Evolutionary conservation across 768 basidiomycete species (phyloP).

Genomic region (Rubroboletus pulcherrimus): DNA sequence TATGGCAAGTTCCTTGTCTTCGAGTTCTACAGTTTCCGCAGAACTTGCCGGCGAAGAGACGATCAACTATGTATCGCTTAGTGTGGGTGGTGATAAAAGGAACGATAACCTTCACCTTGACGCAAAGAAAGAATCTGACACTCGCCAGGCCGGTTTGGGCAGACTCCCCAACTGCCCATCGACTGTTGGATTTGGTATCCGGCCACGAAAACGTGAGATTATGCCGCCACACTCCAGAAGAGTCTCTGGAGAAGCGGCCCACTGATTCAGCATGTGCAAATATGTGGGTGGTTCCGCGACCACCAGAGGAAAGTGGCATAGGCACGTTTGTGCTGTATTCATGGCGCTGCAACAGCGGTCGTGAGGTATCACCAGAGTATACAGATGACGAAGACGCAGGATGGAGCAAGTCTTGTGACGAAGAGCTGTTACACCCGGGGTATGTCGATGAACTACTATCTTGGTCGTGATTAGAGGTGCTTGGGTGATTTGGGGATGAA

Average conservation of each 20-base stretch:
- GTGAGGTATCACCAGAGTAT: constrained; percentile 25
- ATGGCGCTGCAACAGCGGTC: constrained; percentile 22
- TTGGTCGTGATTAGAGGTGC: constrained; percentile 28
- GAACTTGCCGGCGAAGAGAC: constrained; percentile 43
- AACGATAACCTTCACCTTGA: constrained; percentile 50
- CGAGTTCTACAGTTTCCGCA: constrained; percentile 64
- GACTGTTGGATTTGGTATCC: constrained; percentile 57
- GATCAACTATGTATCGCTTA: constrained; percentile 38
- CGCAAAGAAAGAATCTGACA: constrained; percentile 65
- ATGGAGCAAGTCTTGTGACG: constrained; percentile 19
- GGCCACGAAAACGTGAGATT: constrained; percentile 74
- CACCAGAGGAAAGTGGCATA: constrained; percentile 6
- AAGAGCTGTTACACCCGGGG: constrained; percentile 9
- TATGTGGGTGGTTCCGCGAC: constrained; percentile 42
- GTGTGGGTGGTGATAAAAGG: constrained; percentile 5
- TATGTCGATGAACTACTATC: constrained; percentile 15
- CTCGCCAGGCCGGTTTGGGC: constrained; percentile 60
- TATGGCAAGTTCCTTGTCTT: constrained; percentile 60
- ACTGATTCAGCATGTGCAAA: constrained; percentile 59
- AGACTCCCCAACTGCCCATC: constrained; percentile 81
- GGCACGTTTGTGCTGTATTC: constrained; percentile 14
- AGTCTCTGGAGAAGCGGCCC: constrained; percentile 52
- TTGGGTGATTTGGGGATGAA: constrained; percentile 19
- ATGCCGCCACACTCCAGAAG: constrained; percentile 57
- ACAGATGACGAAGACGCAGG: constrained; percentile 21